Conservation (phyloP, 441 rosid species). For the Gossypium schwendimanii region DNA sequence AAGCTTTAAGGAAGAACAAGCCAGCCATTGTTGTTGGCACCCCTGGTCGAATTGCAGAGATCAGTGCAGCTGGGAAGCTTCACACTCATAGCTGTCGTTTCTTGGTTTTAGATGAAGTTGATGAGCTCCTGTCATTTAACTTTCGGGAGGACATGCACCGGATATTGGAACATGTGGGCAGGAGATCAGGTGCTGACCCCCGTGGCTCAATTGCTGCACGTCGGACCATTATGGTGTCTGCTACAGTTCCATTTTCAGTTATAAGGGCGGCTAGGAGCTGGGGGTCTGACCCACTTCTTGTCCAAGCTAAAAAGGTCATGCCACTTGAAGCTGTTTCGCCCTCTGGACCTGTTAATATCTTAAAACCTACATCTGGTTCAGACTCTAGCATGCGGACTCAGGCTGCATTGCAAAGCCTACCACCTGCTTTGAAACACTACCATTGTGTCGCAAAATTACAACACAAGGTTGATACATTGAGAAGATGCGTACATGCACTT, state of each 20-base stretch:
- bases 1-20: conserved; percentile 83
- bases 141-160: conserved; percentile 81
- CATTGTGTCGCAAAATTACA: conserved; percentile 64
- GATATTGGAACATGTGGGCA: conserved; percentile 79
- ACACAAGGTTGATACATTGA: conserved; percentile 74
- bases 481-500: conserved; percentile 82
- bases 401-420: conserved; percentile 57
- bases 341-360: conserved; percentile 39
- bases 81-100: conserved; percentile 77
- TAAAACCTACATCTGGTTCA: conserved; percentile 29
- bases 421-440: conserved; percentile 73
- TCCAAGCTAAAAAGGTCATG: conserved; percentile 57
- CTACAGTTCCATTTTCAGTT: conserved; percentile 81
- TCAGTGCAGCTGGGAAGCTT: conserved; percentile 83
- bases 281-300: conserved; percentile 68
- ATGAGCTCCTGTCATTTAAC: conserved; percentile 80
- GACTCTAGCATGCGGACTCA: conserved; percentile 37
- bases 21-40: conserved; percentile 84
- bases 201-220: conserved; percentile 31
- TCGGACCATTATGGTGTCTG: conserved; percentile 70
- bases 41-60: conserved; percentile 86
- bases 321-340: conserved; percentile 50
- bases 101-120: conserved; percentile 84
- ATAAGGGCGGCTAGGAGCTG: conserved; percentile 85
- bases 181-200: conserved; percentile 49